These are phyloP conservation scores for Symmetrospora coprosmae DNA, from an alignment of 768 basidiomycete genomes.

Conservation along the genomic window DNA sequence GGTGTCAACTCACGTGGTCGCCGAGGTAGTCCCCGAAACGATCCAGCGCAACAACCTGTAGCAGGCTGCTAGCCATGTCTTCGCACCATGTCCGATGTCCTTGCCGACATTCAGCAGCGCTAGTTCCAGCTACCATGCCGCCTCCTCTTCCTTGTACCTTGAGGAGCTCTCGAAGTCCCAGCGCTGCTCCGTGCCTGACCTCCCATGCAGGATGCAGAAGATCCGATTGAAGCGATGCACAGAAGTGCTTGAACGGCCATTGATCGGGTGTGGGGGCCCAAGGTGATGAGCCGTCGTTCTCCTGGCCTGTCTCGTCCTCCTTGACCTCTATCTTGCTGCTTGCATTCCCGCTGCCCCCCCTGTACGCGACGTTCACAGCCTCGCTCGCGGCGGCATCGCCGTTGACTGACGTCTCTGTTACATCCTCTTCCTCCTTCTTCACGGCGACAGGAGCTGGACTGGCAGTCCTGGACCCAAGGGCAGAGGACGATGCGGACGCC, in stretches of 20 bases:
- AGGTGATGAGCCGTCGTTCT: neutral
- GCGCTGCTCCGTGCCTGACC: conserved; percentile 78
- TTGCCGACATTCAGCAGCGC: conserved; percentile 48
- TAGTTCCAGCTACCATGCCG: conserved; percentile 48
- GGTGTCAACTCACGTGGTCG: too few relatives aligned
- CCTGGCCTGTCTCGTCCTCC: too few relatives aligned
- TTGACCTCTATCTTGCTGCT: conserved; percentile 1
- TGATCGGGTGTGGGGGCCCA: conserved; percentile 22
- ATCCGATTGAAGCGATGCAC: conserved; percentile 63
- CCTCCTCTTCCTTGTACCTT: conserved; percentile 67
- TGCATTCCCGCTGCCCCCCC: conserved; percentile 37
- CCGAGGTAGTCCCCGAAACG: conserved; percentile 97
- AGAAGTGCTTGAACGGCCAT: conserved; percentile 45
- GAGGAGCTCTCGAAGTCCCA: conserved; percentile 76
- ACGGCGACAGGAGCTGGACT: neutral
- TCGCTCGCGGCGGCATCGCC: neutral
- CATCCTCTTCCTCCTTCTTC: conserved; percentile 4
- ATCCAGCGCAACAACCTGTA: conserved; percentile 82
- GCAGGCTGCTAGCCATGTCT: conserved; percentile 64
- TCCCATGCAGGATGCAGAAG: conserved; percentile 80
- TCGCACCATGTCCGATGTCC: conserved; percentile 81
- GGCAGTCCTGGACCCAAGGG: neutral
- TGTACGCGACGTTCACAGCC: neutral
- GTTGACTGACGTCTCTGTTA: too few relatives aligned
- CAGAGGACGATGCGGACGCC: neutral